Evolutionary conservation across 129 eudicot species (phyloP).

Genomic region (Artemisia annua): DNA sequence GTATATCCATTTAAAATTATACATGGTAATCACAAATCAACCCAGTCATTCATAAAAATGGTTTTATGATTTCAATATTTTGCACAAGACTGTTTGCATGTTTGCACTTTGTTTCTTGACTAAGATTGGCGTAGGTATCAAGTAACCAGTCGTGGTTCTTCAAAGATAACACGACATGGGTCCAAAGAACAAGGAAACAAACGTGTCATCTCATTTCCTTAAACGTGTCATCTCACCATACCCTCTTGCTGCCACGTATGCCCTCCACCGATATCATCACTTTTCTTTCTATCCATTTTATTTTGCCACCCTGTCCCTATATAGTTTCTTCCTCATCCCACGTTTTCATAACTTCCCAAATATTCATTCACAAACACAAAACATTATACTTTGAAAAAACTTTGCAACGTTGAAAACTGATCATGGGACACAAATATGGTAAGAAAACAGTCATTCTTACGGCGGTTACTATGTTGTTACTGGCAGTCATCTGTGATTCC

Average conservation of each 20-base stretch:
- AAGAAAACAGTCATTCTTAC: conserved; percentile 2
- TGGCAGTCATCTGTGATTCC: conserved; percentile 19
- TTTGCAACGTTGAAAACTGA: neutral
- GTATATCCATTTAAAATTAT: no score
- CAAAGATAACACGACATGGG: conserved; percentile 6
- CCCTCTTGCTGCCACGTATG: conserved; percentile 11
- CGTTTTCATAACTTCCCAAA: neutral
- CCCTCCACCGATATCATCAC: conserved; percentile 11
- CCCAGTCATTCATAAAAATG: no score
- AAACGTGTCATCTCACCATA: conserved; percentile 17
- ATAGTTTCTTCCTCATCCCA: neutral
- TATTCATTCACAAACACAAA: neutral
- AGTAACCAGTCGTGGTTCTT: conserved; percentile 1
- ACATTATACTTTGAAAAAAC: neutral
- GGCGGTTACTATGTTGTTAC: conserved; percentile 15
- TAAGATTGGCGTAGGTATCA: neutral
- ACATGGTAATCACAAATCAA: no score
- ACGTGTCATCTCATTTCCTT: conserved; percentile 18
- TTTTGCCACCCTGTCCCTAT: neutral
- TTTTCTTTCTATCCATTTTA: neutral
- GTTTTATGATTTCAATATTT: no score
- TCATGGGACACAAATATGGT: neutral
- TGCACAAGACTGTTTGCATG: no score
- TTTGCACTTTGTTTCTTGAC: neutral
- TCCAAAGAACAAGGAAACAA: neutral